Evolutionary conservation across 2,329 filamentous ascomycete genomes (phyloP), one percentile per base, ranked within the genome.

Genomic region (Kalaharituber pfeilii): DNA sequence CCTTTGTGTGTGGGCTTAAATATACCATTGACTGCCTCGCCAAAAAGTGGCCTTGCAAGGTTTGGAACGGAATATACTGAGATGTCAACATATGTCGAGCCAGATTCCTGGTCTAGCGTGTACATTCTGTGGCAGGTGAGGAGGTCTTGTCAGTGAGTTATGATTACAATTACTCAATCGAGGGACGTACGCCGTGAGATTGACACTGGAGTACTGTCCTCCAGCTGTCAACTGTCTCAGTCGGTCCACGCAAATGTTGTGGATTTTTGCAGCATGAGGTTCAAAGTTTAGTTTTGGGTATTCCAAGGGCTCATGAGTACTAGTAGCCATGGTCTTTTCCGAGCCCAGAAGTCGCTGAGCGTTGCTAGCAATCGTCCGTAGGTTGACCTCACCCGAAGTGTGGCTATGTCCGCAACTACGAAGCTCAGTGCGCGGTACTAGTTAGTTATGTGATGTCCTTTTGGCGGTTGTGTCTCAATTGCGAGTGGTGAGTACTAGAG

Each of bases 11-110:
- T 84, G 50, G 81, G 75, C 51, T 75, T 77, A 71, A 89, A 98
- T 5, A 81, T 71, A 62, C 93, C 57, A 45, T 59, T 62, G 39
- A 75, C 72, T 5, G 88, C 89, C 54, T 95, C 86, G 59, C 88
- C 71, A 71, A 98, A 98, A 2, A 82, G 81, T 1, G 91, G 91
- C 15, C 91, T 80, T 25, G 80, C 75, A 51, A 85, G 79, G 63
- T 81, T 73, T 1, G 88, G 88, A 13, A 86, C 86, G 54, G 84
- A 81, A 78, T 88, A 94, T 55, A 87, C 86, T 56, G 76, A 86
- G 55, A 98, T 80, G 70, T 87, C 83, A 65, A 96, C 79, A 66
- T 89, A 76, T 26, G 85, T 78, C 60, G 79, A 71, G 61, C 86
- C 86, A 8, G 80, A 80, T 54, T 72, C 72, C 55, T 72, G 70